phyloP scores from a whole-genome alignment of 768 basidiomycete genomes.

The Zangia roseola region DNA sequence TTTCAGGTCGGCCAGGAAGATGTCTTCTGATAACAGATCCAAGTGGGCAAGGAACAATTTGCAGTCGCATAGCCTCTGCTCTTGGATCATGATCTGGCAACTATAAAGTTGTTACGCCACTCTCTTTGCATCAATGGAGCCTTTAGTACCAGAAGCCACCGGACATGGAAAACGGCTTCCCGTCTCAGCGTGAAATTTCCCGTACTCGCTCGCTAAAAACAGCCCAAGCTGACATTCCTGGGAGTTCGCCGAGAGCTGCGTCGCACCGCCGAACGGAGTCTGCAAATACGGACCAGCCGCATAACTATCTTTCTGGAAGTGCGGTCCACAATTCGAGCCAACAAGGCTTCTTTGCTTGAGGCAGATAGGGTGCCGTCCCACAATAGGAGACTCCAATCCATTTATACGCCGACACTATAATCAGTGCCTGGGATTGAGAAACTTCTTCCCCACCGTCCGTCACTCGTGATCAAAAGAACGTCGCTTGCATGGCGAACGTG shows the following conservation, averaged over 20 bases:
- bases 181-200: constrained; percentile 4
- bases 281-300: too few relatives aligned
- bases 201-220: background rate
- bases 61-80: too few relatives aligned
- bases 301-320: too few relatives aligned
- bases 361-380: background rate
- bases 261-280: too few relatives aligned
- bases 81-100: too few relatives aligned
- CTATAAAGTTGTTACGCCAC: background rate
- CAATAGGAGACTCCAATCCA: background rate
- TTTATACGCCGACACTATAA: background rate
- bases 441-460: background rate
- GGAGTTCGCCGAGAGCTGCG: constrained; percentile 1
- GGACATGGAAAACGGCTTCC: background rate
- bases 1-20: too few relatives aligned
- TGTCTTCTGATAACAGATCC: background rate
- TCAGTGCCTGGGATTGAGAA: background rate
- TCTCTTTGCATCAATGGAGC: background rate
- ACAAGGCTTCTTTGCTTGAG: background rate
- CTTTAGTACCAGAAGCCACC: background rate
- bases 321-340: background rate
- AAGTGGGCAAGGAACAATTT: too few relatives aligned
- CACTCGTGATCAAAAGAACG: background rate
- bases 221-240: background rate
- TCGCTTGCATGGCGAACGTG: constrained; percentile 15